These are phyloP conservation scores for Elaeis oleifera DNA, from an alignment of 202 grass and related monocot species.

Conservation along the genomic window DNA sequence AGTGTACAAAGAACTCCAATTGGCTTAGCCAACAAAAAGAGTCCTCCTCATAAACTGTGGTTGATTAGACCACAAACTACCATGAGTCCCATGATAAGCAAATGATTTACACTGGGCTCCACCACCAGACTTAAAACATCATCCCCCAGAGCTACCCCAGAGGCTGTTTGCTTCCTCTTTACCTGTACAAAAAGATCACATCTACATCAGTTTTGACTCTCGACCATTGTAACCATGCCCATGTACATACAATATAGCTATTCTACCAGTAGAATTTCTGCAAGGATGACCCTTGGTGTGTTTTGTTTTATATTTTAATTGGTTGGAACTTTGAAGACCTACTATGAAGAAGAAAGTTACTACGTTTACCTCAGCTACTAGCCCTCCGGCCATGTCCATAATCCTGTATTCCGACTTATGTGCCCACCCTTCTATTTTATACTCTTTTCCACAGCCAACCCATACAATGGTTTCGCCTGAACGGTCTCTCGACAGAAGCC, in stretches of 20 bases:
- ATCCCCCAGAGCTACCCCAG: slow-evolving; percentile 30
- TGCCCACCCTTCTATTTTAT: slow-evolving; percentile 12
- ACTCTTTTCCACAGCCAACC: slow-evolving; percentile 2
- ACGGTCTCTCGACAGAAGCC: slow-evolving; percentile 8
- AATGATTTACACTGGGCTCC: not conserved
- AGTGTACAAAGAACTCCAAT: too few species aligned
- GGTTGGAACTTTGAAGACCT: too few species aligned
- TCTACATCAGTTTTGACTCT: too few species aligned
- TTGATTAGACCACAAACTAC: slow-evolving; percentile 40
- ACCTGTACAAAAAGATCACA: not conserved
- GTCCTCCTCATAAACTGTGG: slow-evolving; percentile 23
- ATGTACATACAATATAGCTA: too few species aligned
- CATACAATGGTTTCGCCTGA: not conserved
- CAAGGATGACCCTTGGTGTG: too few species aligned
- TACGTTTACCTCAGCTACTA: slow-evolving; percentile 25
- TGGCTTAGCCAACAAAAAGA: too few species aligned
- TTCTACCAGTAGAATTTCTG: too few species aligned
- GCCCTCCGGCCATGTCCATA: slow-evolving; percentile 6
- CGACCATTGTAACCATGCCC: too few species aligned
- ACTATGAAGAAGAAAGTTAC: too few species aligned
- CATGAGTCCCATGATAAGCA: slow-evolving; percentile 32
- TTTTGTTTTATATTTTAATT: too few species aligned
- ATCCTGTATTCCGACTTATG: slow-evolving; percentile 35
- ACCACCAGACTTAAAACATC: slow-evolving; percentile 36
- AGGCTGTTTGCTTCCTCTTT: slow-evolving; percentile 29